A percentile compares a stretch with the other conserved stretches of the same genome.
Evolutionary conservation across 306 rosid species (phyloP).

Genomic region (Trifolium fragiferum): DNA sequence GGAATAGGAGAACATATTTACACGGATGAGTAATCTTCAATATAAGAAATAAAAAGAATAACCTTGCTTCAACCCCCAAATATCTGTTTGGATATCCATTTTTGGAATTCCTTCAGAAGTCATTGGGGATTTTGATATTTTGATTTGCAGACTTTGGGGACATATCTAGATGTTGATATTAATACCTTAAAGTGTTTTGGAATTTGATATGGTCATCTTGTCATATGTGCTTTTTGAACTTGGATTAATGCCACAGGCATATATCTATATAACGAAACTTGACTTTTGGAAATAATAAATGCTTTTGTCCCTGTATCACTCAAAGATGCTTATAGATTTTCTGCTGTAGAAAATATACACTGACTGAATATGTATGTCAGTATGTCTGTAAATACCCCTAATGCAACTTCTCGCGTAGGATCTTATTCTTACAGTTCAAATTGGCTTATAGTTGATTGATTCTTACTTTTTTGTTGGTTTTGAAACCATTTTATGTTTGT

Average conservation of each 20-base stretch:
- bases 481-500: constrained; percentile 27
- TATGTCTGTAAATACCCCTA: constrained; percentile 2
- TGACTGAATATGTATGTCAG: constrained; percentile 5
- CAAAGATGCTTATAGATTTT: constrained; percentile 11
- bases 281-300: constrained; percentile 14
- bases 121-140: not conserved
- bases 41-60: not conserved
- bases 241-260: constrained; percentile 21
- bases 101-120: constrained; percentile 11
- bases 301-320: constrained; percentile 24
- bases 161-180: constrained; percentile 11
- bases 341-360: not conserved
- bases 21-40: constrained; percentile 15
- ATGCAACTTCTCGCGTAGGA: constrained; percentile 21
- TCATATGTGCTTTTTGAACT: constrained; percentile 32
- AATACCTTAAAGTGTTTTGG: constrained; percentile 23
- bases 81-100: constrained; percentile 9
- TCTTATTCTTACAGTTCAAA: constrained; percentile 6
- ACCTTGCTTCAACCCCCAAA: not conserved
- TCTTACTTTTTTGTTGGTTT: constrained; percentile 8
- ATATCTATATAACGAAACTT: constrained; percentile 16
- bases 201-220: constrained; percentile 26
- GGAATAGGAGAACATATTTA: not conserved
- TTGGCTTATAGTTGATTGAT: constrained; percentile 2
- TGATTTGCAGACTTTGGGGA: constrained; percentile 4